A percentile compares a stretch with the other conserved stretches of the same genome.
These are phyloP conservation scores for Penicillium ochrochloron DNA, from an alignment of 495 filamentous ascomycete genomes.

Conservation along the genomic window DNA sequence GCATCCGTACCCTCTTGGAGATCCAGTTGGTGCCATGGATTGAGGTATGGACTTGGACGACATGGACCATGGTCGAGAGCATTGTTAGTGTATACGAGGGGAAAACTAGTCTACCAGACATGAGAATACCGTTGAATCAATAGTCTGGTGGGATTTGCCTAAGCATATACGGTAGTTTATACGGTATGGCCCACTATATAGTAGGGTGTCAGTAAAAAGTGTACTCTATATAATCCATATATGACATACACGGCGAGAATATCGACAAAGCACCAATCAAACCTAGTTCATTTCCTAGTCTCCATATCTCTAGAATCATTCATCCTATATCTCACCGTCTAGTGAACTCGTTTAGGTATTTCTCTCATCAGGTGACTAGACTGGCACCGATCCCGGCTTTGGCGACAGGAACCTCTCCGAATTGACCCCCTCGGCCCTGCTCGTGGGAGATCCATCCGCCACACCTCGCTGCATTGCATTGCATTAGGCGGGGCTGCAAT, in stretches of 20 bases:
- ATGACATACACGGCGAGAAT: not conserved
- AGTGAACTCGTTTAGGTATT: not conserved
- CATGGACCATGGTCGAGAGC: slow-evolving; percentile 1
- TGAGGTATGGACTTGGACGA: slow-evolving; percentile 2
- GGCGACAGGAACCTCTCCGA: slow-evolving; percentile 14
- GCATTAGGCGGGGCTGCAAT: slow-evolving; percentile 31
- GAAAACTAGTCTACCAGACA: slow-evolving; percentile 6
- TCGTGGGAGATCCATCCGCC: slow-evolving; percentile 29
- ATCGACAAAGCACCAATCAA: not conserved
- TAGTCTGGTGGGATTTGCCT: not conserved
- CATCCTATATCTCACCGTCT: not conserved
- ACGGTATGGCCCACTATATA: not conserved
- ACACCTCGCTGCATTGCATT: slow-evolving; percentile 37
- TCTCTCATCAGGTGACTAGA: slow-evolving; percentile 34
- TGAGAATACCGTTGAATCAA: not conserved
- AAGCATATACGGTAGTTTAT: not conserved
- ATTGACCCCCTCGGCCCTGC: slow-evolving; percentile 10
- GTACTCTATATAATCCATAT: not conserved
- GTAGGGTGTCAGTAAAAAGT: not conserved
- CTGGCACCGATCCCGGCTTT: slow-evolving; percentile 24
- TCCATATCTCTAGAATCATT: not conserved
- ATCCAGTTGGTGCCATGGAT: slow-evolving; percentile 4
- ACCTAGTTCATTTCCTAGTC: not conserved
- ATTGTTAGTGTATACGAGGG: not conserved
- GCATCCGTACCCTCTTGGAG: slow-evolving; percentile 8